These are phyloP conservation scores for Chlamydomonas schloesseri DNA, from an alignment of 139 green algal species.

Conservation along the genomic window DNA sequence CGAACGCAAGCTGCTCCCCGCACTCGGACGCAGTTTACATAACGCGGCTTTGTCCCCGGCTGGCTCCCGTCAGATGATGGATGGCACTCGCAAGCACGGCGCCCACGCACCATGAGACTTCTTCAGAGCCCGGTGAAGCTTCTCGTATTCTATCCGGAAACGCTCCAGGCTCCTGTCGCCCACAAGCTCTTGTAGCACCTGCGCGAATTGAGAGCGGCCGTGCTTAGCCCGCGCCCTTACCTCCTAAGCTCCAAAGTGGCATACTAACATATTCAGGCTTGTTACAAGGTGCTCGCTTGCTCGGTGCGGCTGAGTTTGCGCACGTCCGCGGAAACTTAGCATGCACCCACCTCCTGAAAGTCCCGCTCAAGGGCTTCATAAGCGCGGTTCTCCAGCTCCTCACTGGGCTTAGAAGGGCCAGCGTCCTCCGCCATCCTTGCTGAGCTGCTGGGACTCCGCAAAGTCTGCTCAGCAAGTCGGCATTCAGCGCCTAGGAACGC, in stretches of 20 bases:
- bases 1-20: too few relatives aligned
- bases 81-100: too few relatives aligned
- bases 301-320: background rate
- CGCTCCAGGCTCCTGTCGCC: slow-evolving; percentile 82
- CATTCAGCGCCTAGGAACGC: background rate
- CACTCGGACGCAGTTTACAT: too few relatives aligned
- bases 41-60: too few relatives aligned
- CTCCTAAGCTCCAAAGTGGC: background rate
- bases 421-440: slow-evolving; percentile 41
- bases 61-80: too few relatives aligned
- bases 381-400: slow-evolving; percentile 45
- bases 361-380: slow-evolving; percentile 74
- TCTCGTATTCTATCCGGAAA: slow-evolving; percentile 93
- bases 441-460: background rate
- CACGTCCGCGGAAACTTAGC: slow-evolving; percentile 35
- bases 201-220: background rate
- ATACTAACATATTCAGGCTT: background rate
- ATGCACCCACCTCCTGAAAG: slow-evolving; percentile 69
- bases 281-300: background rate
- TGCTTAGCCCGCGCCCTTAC: background rate
- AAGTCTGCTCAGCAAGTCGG: background rate
- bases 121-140: slow-evolving; percentile 85
- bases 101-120: slow-evolving; percentile 90
- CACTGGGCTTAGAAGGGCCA: background rate
- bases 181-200: slow-evolving; percentile 88